phyloP scores from a whole-genome alignment of 2,329 filamentous ascomycete genomes.

The Penicillium sp. region DNA sequence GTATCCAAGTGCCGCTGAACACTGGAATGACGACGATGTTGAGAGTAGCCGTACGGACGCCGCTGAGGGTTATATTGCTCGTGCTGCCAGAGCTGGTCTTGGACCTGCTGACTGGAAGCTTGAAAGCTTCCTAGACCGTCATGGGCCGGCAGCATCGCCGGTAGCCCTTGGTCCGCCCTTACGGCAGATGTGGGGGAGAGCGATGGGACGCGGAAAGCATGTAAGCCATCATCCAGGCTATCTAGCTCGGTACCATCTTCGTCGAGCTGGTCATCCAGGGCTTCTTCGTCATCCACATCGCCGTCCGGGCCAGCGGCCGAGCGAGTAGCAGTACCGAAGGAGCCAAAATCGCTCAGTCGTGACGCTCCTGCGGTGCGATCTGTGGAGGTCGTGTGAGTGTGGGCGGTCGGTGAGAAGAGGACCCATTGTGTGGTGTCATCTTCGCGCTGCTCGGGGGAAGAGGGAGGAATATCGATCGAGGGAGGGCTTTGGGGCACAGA shows the following conservation, averaged over 20 bases:
- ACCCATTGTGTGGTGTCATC: conserved; percentile 92
- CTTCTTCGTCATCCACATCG: conserved; percentile 42
- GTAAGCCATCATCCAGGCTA: conserved; percentile 85
- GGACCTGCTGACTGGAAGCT: conserved; percentile 59
- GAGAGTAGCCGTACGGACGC: conserved; percentile 41
- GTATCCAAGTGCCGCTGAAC: conserved; percentile 55
- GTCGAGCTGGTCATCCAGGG: conserved; percentile 57
- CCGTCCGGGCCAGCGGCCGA: conserved; percentile 43
- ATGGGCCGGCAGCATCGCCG: conserved; percentile 78
- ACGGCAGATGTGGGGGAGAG: conserved; percentile 40
- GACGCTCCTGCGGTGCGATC: conserved; percentile 66
- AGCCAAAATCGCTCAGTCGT: conserved; percentile 74
- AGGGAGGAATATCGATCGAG: conserved; percentile 25
- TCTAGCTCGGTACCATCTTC: conserved; percentile 72
- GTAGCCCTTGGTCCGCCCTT: conserved; percentile 52
- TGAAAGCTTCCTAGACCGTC: conserved; percentile 86
- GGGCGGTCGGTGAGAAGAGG: conserved; percentile 77
- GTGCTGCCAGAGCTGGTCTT: conserved; percentile 85
- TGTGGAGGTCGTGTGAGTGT: conserved; percentile 63
- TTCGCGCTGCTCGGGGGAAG: conserved; percentile 42
- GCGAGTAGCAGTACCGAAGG: conserved; percentile 63
- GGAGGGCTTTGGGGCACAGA: conserved; percentile 27
- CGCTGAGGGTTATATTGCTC: conserved; percentile 76
- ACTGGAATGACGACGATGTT: conserved; percentile 51
- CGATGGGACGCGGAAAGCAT: conserved; percentile 71